Percentiles rank a stretch among this genome's conserved stretches.
Conservation (phyloP, 768 basidiomycete species). For the Hygrocybe punicea region DNA sequence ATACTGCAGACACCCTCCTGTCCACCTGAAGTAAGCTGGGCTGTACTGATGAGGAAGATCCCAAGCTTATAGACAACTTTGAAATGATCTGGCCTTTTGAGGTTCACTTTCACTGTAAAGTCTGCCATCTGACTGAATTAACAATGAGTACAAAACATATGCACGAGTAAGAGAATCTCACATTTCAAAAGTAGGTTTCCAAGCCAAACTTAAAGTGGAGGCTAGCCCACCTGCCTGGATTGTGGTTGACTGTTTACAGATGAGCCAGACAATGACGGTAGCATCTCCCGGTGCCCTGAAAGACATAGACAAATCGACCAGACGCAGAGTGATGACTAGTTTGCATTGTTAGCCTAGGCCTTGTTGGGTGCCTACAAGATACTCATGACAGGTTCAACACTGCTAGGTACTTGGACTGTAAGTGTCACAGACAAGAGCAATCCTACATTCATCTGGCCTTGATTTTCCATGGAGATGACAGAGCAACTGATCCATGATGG, state of each 20-base stretch:
- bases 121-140: not conserved
- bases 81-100: not conserved
- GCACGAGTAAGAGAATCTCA: not conserved
- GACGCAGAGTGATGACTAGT: too few species aligned
- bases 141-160: not conserved
- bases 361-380: too few species aligned
- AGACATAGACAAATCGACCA: too few species aligned
- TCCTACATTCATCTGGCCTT: not conserved
- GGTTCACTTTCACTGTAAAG: not conserved
- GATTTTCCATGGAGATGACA: not conserved
- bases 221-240: not conserved
- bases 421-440: not conserved
- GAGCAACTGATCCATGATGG: not conserved
- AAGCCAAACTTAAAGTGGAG: not conserved
- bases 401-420: not conserved
- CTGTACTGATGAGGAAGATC: not conserved
- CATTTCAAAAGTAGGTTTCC: not conserved
- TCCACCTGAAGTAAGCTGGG: not conserved
- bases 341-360: too few species aligned
- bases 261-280: not conserved
- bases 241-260: not conserved
- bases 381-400: too few species aligned
- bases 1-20: not conserved
- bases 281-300: too few species aligned
- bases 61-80: not conserved